Evolutionary conservation across 257 asterid species (phyloP), one percentile per base, ranked within the genome.

Genomic region (Salvia miltiorrhiza): DNA sequence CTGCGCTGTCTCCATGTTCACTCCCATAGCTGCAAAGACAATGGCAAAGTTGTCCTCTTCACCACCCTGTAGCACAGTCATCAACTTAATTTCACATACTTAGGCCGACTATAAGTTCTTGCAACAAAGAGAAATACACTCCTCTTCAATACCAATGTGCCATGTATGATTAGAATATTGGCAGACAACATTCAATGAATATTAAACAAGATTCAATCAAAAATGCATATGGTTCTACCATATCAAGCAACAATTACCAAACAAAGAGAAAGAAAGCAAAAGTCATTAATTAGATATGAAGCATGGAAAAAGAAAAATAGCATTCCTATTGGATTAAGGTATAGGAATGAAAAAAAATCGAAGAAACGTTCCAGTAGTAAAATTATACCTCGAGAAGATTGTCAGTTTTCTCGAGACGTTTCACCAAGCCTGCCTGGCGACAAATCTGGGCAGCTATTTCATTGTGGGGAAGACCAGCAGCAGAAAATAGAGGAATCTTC

Each of bases 11-110:
- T 93, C 98, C 98, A 93, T 93, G 87, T 93, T 93, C 48, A 93
- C 98, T 83, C 98, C 98, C 98, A 93, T 93, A 71, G 98, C 98
- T 44, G 98, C 98, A 83, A 93, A 93, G 79, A 93, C 98, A 80
- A 93, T 93, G 69, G 98, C 98, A 82, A 93, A 93, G 78, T 93
- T 88, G 83, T 93, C 98, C 57, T 90, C 98, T 78, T 79, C 97
- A 47, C 81, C 90, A 67, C 62, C 92, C 96, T 93, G 81, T 67
- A 24, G 56, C 52, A 83, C 41, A 49, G 74, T 16, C 64, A 54
- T 20, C 45, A 49, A 35, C 24, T 35, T 62, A 61, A 35, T 26
- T 40, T 50, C 24, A 72, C 60, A 63, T 53, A 9, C 39, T 16
- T 45, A 63, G 65, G 40, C 66, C 35, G 19, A 45, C 19, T 45